Evolutionary conservation across 73 alveolate genomes (phyloP).

Genomic region (Paramecium sonneborni): DNA sequence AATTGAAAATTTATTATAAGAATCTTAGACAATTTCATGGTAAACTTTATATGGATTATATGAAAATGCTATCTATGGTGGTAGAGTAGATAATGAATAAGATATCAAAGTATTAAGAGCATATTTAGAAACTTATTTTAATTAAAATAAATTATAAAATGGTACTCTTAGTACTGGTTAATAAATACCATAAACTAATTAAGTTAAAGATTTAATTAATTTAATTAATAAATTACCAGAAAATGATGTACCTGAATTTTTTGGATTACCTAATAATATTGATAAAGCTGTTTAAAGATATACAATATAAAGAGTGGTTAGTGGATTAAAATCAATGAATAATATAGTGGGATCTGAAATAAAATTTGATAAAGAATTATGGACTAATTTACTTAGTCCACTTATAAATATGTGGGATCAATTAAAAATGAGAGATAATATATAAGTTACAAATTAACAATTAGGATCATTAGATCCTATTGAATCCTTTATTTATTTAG

Average conservation of each 20-base stretch:
- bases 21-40: slow-evolving; percentile 91
- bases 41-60: slow-evolving; percentile 96
- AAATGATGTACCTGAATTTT: slow-evolving; percentile 96
- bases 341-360: slow-evolving; percentile 93
- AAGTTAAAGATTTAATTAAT: slow-evolving; percentile 86
- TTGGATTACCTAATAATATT: slow-evolving; percentile 99
- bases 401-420: slow-evolving; percentile 91
- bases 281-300: slow-evolving; percentile 99
- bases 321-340: slow-evolving; percentile 87
- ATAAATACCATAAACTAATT: slow-evolving; percentile 73
- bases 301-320: slow-evolving; percentile 86
- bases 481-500: slow-evolving; percentile 92
- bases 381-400: slow-evolving; percentile 94
- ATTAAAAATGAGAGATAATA: slow-evolving; percentile 72
- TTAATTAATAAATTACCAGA: slow-evolving; percentile 95
- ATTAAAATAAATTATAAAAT: slow-evolving; percentile 79
- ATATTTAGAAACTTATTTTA: slow-evolving; percentile 95
- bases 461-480: slow-evolving; percentile 89
- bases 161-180: slow-evolving; percentile 74
- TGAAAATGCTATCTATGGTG: slow-evolving; percentile 99
- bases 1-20: slow-evolving; percentile 22
- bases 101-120: slow-evolving; percentile 97
- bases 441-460: slow-evolving; percentile 70
- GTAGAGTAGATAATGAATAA: slow-evolving; percentile 99
- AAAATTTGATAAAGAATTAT: slow-evolving; percentile 94